Evolutionary conservation across 139 green algal species (phyloP), one percentile per base, ranked within the genome.

Genomic region (Chlorella sp.): DNA sequence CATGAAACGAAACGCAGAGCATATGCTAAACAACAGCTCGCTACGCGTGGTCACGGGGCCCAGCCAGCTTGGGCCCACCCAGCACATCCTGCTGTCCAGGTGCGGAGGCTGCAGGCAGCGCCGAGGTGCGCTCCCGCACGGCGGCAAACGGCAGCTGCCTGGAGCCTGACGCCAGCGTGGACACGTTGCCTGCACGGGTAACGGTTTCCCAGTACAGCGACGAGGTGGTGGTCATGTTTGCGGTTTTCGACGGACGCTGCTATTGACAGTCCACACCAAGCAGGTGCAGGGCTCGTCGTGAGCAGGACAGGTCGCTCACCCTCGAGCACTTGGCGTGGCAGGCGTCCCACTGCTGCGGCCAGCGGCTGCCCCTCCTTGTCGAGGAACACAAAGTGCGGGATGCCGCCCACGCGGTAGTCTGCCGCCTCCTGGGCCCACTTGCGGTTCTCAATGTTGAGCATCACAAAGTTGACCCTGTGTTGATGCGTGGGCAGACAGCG

Each of bases 391-490:
- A 96, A 98, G 69, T 96, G 92, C 0, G 95, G 95, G 35, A 98
- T 94, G 70, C 95, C 95, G 5, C 86, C 79, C 3, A 99, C 95
- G 20, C 86, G 74, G 70, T 96, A 99, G 80, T 98, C 88, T 10
- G 81, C 59, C 20, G 91, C 73, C 74, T 96, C 88, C 31, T 65
- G 1, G 80, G 86, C 82, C 90, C 92, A 96, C 77, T 95, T 97
- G 35, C 79, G 74, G 85, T 99, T 99, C n/a, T 99, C 95, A 26
- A 99, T 88, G 82, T 99, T 99, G 3, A 99, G 83, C 84, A 97
- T 92, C 29, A 99, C 95, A 81, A 97, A 98, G 80, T 99, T 99
- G 5, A 99, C 86, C 60, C 82, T 73, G 32, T n/a, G n/a, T n/a
- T n/a, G n/a, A n/a, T n/a, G n/a, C n/a, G n/a, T n/a, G n/a, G n/a